Conservation (phyloP, 768 basidiomycete species). For the Ramaria sp. region DNA sequence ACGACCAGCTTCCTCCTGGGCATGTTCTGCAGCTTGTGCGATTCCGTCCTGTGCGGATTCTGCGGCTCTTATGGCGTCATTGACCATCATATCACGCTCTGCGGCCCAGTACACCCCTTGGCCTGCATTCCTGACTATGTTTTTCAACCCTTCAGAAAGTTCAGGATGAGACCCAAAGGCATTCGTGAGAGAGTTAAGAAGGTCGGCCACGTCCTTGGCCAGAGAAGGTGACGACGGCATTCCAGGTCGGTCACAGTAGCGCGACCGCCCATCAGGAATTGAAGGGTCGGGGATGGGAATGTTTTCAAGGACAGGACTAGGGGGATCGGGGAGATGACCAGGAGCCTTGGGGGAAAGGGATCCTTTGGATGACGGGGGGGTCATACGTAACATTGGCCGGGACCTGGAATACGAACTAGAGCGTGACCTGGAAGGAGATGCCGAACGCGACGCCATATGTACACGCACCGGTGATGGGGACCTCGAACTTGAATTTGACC, state of each 20-base stretch:
- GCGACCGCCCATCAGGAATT: conserved; percentile 28
- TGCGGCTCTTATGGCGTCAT: conserved; percentile 19
- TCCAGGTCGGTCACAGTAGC: conserved; percentile 14
- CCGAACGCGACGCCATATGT: neutral
- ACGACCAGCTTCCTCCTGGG: conserved; percentile 57
- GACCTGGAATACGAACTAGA: neutral
- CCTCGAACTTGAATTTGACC: too few relatives aligned
- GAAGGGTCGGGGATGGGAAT: conserved; percentile 32
- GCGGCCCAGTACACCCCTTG: conserved; percentile 68
- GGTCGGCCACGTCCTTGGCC: conserved; percentile 50
- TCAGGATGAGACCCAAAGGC: conserved; percentile 60
- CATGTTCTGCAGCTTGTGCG: conserved; percentile 29
- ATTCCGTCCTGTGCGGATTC: conserved; percentile 22
- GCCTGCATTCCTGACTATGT: conserved; percentile 49
- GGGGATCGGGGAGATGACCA: conserved; percentile 13
- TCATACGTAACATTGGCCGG: neutral
- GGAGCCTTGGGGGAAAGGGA: too few relatives aligned
- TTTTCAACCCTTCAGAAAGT: conserved; percentile 54
- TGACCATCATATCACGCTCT: conserved; percentile 23
- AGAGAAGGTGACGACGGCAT: conserved; percentile 32
- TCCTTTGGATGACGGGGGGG: neutral
- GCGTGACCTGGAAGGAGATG: neutral
- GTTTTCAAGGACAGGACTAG: conserved; percentile 9
- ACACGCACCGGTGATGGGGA: neutral
- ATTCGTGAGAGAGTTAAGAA: conserved; percentile 46